phyloP scores from a whole-genome alignment of 305 asterid species.

The Fraxinus xanthoxyloides region DNA sequence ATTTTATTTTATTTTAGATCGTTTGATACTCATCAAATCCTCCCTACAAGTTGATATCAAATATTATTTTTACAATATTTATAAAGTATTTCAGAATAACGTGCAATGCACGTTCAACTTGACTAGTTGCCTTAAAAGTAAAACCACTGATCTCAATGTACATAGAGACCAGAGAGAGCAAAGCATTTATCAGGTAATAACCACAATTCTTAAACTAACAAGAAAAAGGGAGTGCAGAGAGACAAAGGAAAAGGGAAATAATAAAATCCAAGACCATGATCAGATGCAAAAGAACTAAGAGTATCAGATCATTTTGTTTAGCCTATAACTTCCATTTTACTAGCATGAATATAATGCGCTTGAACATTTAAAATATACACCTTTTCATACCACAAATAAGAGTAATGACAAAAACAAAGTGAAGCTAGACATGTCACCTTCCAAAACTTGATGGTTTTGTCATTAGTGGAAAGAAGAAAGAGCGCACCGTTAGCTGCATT shows the following conservation, averaged over 20 bases:
- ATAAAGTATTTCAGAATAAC: too few species aligned
- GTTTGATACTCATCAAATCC: too few species aligned
- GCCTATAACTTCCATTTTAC: not conserved
- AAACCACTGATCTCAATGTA: not conserved
- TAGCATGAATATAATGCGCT: conserved; percentile 7
- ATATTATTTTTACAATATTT: too few species aligned
- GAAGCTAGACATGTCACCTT: conserved; percentile 52
- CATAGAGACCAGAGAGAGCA: not conserved
- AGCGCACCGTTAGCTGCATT: conserved; percentile 91
- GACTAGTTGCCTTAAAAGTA: not conserved
- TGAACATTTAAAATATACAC: conserved; percentile 8
- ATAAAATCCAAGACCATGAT: conserved; percentile 14
- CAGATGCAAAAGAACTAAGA: conserved; percentile 14
- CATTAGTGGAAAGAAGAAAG: conserved; percentile 95
- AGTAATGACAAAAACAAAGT: not conserved
- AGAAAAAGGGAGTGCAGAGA: not conserved
- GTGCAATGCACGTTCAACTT: too few species aligned
- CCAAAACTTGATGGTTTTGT: conserved; percentile 95
- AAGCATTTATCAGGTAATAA: not conserved
- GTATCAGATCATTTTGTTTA: conserved; percentile 20
- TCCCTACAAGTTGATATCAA: too few species aligned
- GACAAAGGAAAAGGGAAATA: conserved; percentile 12
- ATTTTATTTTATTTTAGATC: too few species aligned
- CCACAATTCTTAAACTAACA: not conserved
- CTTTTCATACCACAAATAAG: not conserved